Base-by-base conservation (phyloP, 768 basidiomycete species). In the Rhodocollybia butyracea region DNA sequence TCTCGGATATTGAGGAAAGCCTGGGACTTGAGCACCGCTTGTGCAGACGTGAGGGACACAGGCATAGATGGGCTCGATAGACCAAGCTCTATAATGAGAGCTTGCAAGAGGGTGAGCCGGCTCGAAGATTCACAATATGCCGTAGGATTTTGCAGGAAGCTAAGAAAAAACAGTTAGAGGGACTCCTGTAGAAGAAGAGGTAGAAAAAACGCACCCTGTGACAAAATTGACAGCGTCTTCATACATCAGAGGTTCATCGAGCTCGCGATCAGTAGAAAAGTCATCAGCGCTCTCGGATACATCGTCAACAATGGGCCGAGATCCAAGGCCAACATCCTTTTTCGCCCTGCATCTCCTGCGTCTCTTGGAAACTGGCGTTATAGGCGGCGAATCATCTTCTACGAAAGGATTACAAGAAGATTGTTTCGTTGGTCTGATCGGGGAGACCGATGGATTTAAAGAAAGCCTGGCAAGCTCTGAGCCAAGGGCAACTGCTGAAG, bases 81-180 rank as follows among this genome's bases (percentile, higher is more conserved):
- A n/a, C 89, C 89, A n/a, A 91, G 76, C 69, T 91, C 90, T 57
- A 91, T 74, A 60, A 89, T 83, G 56, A 91, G 78, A 0, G 88
- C 83, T 55, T 90, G 89, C 5, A 91, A 74, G 36, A 91, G 73
- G 5, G 78, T 75, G 32, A 91, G 79, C 36, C 81, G 74, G 51
- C 76, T 78, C 8, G 74, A 71, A 5, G 72, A 67, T 58, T 77
- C 72, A 34, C 64, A 62, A 57, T 71, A 71, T 15, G 73, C 76
- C 5, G 74, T 67, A 1, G 83, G 77, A 57, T 78, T 76, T 2
- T 76, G 75, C 36, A 86, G 73, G 71, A 80, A 84, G 15, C 82
- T 85, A 56, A 29, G n/a, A 51, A 40, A 17, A 24, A 32, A 31
- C 21, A 29, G 21, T 34, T 12, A 13, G 46, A 10, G n/a, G 46